Conservation (phyloP, 371 early-diverging fungal genomes). For the Basidiobolus heterosporus region DNA sequence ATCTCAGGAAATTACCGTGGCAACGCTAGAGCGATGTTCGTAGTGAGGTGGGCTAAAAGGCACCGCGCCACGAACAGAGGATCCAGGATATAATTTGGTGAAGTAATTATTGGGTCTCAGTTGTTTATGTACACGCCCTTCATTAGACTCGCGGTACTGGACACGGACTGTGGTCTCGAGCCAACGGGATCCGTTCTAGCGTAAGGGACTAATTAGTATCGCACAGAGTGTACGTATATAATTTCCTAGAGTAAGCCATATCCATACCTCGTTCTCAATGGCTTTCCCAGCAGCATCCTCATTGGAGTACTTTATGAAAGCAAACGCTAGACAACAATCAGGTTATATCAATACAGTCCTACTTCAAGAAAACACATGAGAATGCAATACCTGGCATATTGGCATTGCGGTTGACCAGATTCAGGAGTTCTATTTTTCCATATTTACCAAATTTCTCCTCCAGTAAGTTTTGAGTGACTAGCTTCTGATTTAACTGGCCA, state of each 20-base stretch:
- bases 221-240: neutral
- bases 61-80: no score
- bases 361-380: neutral
- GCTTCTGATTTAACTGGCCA: constrained; percentile 38
- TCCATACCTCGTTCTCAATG: constrained; percentile 35
- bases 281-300: constrained; percentile 28
- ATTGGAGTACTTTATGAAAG: constrained; percentile 44
- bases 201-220: neutral
- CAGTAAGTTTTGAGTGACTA: constrained; percentile 25
- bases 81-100: no score
- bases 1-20: no score
- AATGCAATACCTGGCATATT: neutral
- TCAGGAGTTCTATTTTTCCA: constrained; percentile 31
- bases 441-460: constrained; percentile 29
- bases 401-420: constrained; percentile 24
- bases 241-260: neutral
- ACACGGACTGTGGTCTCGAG: neutral
- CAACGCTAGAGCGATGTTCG: no score
- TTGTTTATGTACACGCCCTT: neutral
- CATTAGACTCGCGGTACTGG: constrained; percentile 1
- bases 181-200: constrained; percentile 1
- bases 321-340: constrained; percentile 19
- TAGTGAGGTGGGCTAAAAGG: no score
- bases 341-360: constrained; percentile 1
- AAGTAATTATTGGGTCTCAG: no score